Base-by-base conservation (phyloP, 23 red algal species). In the Agarophyton chilense region DNA sequence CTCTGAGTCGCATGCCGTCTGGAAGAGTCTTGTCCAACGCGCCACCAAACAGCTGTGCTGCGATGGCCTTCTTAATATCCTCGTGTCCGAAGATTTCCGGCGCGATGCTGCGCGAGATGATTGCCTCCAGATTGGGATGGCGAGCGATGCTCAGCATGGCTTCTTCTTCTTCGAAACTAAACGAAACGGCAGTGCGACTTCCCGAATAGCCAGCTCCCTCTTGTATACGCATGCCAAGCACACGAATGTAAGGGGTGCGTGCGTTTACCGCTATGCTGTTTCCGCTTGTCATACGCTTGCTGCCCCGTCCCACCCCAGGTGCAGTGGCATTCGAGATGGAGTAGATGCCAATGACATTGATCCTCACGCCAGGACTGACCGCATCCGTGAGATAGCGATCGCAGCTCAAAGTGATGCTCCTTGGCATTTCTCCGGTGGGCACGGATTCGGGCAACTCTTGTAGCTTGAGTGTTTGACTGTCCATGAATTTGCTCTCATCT, bases 371-470 rank as follows among this genome's bases (percentile, higher is more conserved):
- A 31, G 97, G 97, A 11, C 91, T 79, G 33, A 88, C 93, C 7
- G 62, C 46, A 66, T 95, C 97, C 0, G 91, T 89, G 32, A 99
- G 85, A 33, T 92, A 76, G 43, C 97, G 88, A 43, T 99, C 93
- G 35, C 94, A 81, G 72, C 63, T 73, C 17, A 96, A 71, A 25
- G 83, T 83, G 52, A 99, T 84, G 29, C 90, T 92, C 18, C 97
- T 82, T 0, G 97, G 97, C 93, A 99, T 90, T 71, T 99, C 97
- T 2, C 97, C 97, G n/a, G 97, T 99, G 4, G 97, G 97, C 13
- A 99, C 97, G 24, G 74, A 67, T 58, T 99, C 97, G 18, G 97
- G 97, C 62, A 99, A 54, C 80, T 99, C 97, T 61, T 99, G 97
- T n/a, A 99, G 63, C 89, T 99, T 99, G 62, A 99, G 76, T 19